These are phyloP conservation scores for Zopfia rhizophila DNA, from an alignment of 2,329 filamentous ascomycete species.

Conservation along the genomic window DNA sequence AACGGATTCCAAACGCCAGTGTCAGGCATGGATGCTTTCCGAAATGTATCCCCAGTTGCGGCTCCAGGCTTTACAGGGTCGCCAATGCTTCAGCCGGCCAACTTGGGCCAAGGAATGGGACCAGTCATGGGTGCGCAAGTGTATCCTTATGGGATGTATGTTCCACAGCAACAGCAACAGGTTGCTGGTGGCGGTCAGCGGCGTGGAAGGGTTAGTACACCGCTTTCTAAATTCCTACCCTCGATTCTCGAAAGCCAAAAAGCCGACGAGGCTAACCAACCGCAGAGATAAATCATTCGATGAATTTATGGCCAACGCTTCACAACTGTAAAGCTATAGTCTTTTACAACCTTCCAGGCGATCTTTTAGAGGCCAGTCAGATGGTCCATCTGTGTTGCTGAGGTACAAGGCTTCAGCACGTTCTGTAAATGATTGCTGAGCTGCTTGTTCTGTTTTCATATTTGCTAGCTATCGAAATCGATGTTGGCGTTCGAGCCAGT, in stretches of 20 bases:
- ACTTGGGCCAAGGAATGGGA: constrained; percentile 52
- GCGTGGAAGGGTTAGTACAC: constrained; percentile 62
- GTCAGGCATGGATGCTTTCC: constrained; percentile 56
- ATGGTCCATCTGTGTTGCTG: constrained; percentile 19
- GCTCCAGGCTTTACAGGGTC: constrained; percentile 53
- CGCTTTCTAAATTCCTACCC: too few relatives aligned
- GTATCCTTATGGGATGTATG: constrained; percentile 65
- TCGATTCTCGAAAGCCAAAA: too few relatives aligned
- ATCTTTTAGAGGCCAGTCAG: constrained; percentile 6
- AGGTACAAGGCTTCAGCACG: constrained; percentile 22
- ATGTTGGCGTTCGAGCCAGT: constrained; percentile 28
- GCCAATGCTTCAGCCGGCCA: constrained; percentile 60
- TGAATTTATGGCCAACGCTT: too few relatives aligned
- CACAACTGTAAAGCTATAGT: too few relatives aligned
- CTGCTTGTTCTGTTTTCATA: constrained; percentile 27
- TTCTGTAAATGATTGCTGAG: constrained; percentile 39
- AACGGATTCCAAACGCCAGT: constrained; percentile 52
- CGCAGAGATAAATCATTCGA: background rate
- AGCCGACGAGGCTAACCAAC: background rate
- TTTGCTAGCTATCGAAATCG: constrained; percentile 28
- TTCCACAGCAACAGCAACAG: constrained; percentile 58
- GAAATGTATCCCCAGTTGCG: constrained; percentile 54
- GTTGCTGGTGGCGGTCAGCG: constrained; percentile 61
- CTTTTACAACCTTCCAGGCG: background rate
- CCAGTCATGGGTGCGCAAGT: constrained; percentile 45